These are phyloP conservation scores for Sabuloglossum arenarium DNA, from an alignment of 495 filamentous ascomycete species.

Conservation along the genomic window DNA sequence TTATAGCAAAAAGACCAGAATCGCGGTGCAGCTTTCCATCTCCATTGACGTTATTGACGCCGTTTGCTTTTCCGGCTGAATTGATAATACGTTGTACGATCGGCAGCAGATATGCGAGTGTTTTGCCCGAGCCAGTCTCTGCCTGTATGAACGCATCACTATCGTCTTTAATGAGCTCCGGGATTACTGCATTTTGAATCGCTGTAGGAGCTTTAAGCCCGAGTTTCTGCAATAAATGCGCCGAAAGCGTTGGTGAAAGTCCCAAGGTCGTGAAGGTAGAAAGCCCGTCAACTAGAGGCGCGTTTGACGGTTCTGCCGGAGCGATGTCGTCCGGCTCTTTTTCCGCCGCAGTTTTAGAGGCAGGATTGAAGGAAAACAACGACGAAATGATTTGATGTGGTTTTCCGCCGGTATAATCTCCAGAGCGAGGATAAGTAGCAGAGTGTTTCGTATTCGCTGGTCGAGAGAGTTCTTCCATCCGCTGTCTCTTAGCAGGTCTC, in stretches of 20 bases:
- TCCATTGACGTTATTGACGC: slow-evolving; percentile 22
- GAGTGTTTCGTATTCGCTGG: slow-evolving; percentile 2
- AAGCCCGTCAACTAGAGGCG: slow-evolving; percentile 66
- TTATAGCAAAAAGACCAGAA: slow-evolving; percentile 79
- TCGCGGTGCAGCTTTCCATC: slow-evolving; percentile 40
- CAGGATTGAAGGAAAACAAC: slow-evolving; percentile 74
- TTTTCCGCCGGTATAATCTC: slow-evolving; percentile 8
- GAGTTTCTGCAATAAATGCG: slow-evolving; percentile 68
- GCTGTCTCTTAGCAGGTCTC: slow-evolving; percentile 15
- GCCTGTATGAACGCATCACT: slow-evolving; percentile 91
- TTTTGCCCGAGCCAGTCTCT: slow-evolving; percentile 94
- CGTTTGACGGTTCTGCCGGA: slow-evolving; percentile 67
- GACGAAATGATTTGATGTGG: slow-evolving; percentile 57
- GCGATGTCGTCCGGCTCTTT: slow-evolving; percentile 23
- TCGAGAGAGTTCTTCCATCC: slow-evolving; percentile 5
- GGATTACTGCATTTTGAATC: slow-evolving; percentile 76
- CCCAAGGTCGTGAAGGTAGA: slow-evolving; percentile 71
- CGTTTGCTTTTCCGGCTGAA: slow-evolving; percentile 29
- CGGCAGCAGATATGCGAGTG: slow-evolving; percentile 77
- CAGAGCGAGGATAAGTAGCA: background rate
- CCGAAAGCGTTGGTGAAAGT: slow-evolving; percentile 52
- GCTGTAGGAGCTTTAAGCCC: slow-evolving; percentile 79
- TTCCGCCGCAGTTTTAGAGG: slow-evolving; percentile 30
- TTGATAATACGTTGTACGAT: slow-evolving; percentile 74
- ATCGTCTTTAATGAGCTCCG: slow-evolving; percentile 57